Percentiles rank a stretch among this genome's conserved stretches.
Conservation (phyloP, 2,329 filamentous ascomycete species). For the Aureobasidium lini region DNA sequence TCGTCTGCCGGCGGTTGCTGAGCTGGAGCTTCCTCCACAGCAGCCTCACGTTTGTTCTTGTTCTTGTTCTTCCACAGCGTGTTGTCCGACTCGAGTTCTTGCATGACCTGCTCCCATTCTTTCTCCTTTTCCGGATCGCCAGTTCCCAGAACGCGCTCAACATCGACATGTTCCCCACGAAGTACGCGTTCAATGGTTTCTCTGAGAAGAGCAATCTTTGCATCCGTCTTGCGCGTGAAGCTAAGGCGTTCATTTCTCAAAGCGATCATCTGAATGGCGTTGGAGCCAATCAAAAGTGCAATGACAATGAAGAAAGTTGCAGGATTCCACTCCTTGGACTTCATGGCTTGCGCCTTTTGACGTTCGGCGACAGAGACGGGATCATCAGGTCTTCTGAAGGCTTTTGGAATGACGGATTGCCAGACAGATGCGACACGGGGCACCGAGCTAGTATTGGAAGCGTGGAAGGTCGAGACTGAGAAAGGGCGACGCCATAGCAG, state of each 20-base stretch:
- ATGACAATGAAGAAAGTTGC: slow-evolving; percentile 59
- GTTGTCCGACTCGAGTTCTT: slow-evolving; percentile 13
- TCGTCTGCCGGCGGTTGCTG: background rate
- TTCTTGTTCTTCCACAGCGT: slow-evolving; percentile 9
- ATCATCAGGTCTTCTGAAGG: slow-evolving; percentile 22
- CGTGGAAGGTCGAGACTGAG: background rate
- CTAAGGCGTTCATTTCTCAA: slow-evolving; percentile 67
- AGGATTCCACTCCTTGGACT: slow-evolving; percentile 42
- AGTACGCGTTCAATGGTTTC: slow-evolving; percentile 68
- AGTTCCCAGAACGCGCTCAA: slow-evolving; percentile 72
- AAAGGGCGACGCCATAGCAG: background rate
- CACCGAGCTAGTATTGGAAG: slow-evolving; percentile 13
- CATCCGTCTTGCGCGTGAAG: slow-evolving; percentile 68
- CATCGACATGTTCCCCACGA: slow-evolving; percentile 71
- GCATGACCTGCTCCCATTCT: slow-evolving; percentile 67
- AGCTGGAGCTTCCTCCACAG: background rate
- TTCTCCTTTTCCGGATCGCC: slow-evolving; percentile 66
- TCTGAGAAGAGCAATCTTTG: slow-evolving; percentile 65
- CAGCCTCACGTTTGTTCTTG: background rate
- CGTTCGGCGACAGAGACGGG: slow-evolving; percentile 19
- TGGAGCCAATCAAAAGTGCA: slow-evolving; percentile 78
- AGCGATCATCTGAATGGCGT: slow-evolving; percentile 86
- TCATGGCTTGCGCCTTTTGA: slow-evolving; percentile 14
- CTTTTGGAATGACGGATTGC: slow-evolving; percentile 28
- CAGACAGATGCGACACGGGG: slow-evolving; percentile 31